Conservation (phyloP, 345 rosid genomes). For the Heritiera littoralis region DNA sequence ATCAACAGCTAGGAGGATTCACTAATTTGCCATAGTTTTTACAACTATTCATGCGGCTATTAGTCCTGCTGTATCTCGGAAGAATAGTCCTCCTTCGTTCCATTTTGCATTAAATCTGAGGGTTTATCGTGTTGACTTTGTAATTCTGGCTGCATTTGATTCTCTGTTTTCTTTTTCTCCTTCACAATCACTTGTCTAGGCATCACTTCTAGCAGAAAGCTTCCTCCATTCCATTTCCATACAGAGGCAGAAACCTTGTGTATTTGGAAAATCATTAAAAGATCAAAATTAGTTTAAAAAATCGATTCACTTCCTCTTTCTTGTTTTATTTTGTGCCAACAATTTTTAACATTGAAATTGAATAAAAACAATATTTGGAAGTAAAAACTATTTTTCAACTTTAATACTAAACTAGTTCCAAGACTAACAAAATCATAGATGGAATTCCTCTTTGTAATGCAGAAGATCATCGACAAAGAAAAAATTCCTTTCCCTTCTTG, state of each 20-base stretch:
- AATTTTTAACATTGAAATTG: no score
- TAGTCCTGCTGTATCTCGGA: slow-evolving; percentile 13
- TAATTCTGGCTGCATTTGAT: slow-evolving; percentile 23
- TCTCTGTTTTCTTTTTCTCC: slow-evolving; percentile 65
- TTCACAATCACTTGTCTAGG: slow-evolving; percentile 85
- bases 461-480: no score
- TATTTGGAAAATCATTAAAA: slow-evolving; percentile 55
- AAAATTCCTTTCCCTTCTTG: no score
- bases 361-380: no score
- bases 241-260: slow-evolving; percentile 85
- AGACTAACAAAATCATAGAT: no score
- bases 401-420: no score
- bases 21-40: background rate
- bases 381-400: no score
- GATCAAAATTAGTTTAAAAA: no score
- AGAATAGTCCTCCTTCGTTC: slow-evolving; percentile 5
- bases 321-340: no score
- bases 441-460: no score
- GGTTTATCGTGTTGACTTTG: slow-evolving; percentile 29
- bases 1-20: background rate
- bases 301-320: no score
- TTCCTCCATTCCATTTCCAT: slow-evolving; percentile 77
- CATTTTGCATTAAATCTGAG: background rate
- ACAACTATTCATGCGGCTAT: background rate
- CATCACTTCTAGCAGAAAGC: slow-evolving; percentile 86